Percentiles rank a stretch among this genome's conserved stretches.
phyloP scores from a whole-genome alignment of 768 basidiomycete genomes.

The Boletus pseudo-olivaceus region DNA sequence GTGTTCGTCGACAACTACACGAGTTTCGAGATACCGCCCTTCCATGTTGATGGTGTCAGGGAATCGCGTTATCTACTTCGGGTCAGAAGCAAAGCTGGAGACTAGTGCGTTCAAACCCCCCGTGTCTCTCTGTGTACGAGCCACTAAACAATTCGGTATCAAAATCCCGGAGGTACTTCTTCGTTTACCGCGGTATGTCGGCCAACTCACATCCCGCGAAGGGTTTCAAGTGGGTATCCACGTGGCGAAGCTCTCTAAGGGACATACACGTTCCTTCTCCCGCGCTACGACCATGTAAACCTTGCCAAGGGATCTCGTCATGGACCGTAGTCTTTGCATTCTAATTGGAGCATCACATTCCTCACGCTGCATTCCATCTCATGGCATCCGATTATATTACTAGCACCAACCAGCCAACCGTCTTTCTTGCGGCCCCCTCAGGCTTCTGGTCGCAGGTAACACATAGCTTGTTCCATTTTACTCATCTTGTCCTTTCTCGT shows the following conservation, averaged over 20 bases:
- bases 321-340: background rate
- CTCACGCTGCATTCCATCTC: background rate
- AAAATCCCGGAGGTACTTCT: background rate
- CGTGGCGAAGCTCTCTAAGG: background rate
- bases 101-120: background rate
- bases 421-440: too few relatives aligned
- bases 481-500: too few relatives aligned
- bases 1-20: background rate
- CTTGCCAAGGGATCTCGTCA: background rate
- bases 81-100: background rate
- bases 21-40: background rate
- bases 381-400: background rate
- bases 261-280: background rate
- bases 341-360: background rate
- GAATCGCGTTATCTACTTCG: background rate
- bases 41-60: background rate
- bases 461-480: background rate
- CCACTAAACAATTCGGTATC: background rate
- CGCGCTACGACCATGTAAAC: background rate
- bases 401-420: background rate
- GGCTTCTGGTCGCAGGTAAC: background rate
- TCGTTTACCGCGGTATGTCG: background rate
- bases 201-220: background rate
- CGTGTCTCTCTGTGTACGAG: background rate
- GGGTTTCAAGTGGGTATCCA: conserved; percentile 1